Evolutionary conservation across 441 rosid species (phyloP).

Genomic region (Codiaeum variegatum): DNA sequence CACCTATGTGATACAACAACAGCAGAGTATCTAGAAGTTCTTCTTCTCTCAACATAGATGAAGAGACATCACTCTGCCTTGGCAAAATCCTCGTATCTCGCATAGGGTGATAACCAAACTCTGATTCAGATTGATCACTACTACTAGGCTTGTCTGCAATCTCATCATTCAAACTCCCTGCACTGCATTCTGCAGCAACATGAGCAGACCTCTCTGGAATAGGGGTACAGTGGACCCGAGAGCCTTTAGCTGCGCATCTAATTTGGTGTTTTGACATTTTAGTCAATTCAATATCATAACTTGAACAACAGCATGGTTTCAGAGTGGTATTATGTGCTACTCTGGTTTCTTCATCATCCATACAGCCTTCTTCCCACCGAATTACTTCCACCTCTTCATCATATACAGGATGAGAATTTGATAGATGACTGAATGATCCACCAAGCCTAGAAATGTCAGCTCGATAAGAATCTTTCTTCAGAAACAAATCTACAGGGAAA

Average conservation of each 20-base stretch:
- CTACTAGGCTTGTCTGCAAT: constrained; percentile 89
- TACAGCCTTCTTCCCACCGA: constrained; percentile 94
- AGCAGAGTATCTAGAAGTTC: constrained; percentile 84
- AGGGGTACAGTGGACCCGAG: constrained; percentile 58
- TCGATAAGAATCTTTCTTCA: constrained; percentile 78
- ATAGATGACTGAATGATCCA: constrained; percentile 80
- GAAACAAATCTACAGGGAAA: constrained; percentile 78
- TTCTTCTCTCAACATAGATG: constrained; percentile 80
- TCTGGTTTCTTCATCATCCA: constrained; percentile 80
- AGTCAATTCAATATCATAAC: constrained; percentile 61
- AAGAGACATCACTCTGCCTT: constrained; percentile 53
- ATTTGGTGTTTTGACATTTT: constrained; percentile 63
- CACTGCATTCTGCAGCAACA: constrained; percentile 78
- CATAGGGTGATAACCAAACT: constrained; percentile 67
- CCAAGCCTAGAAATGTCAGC: constrained; percentile 94
- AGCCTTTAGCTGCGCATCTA: constrained; percentile 51
- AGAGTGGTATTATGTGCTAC: constrained; percentile 69
- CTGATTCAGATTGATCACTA: constrained; percentile 87
- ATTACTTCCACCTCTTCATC: constrained; percentile 70
- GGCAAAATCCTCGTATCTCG: constrained; percentile 48
- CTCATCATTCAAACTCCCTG: constrained; percentile 80
- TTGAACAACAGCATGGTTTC: constrained; percentile 95
- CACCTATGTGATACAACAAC: constrained; percentile 78
- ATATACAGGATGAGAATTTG: constrained; percentile 63
- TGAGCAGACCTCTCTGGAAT: constrained; percentile 81